Conservation (phyloP, 768 basidiomycete genomes). For the Pisolithus orientalis region DNA sequence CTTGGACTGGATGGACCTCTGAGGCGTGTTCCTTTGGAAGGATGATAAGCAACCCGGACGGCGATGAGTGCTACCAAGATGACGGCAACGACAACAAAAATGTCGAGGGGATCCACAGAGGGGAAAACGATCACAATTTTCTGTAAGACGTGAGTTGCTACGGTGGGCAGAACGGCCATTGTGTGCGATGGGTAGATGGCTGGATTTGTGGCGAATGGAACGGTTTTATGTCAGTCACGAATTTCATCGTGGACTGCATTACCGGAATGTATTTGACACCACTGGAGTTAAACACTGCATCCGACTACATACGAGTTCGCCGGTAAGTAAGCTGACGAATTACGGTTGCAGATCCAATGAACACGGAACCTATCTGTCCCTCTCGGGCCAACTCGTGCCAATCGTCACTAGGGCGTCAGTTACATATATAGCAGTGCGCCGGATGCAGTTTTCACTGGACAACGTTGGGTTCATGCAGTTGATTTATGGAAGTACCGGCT, state of each 20-base stretch:
- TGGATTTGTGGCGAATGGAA: not conserved
- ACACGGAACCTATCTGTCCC: too few relatives aligned
- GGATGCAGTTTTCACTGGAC: too few relatives aligned
- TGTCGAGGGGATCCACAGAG: not conserved
- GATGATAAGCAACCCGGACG: not conserved
- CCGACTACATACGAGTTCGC: too few relatives aligned
- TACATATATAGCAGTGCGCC: too few relatives aligned
- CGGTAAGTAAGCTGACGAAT: too few relatives aligned
- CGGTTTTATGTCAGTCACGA: not conserved
- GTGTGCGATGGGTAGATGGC: not conserved
- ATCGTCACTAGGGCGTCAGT: too few relatives aligned
- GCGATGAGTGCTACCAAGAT: slow-evolving; percentile 4
- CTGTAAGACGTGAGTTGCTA: not conserved
- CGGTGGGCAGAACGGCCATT: not conserved
- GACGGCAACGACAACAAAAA: not conserved
- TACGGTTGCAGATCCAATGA: too few relatives aligned
- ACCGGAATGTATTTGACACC: too few relatives aligned
- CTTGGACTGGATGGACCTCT: slow-evolving; percentile 16
- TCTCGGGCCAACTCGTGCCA: too few relatives aligned
- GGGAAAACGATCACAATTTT: not conserved
- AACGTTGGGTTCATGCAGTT: too few relatives aligned
- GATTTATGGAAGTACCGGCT: too few relatives aligned
- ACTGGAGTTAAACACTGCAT: too few relatives aligned
- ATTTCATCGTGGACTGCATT: not conserved
- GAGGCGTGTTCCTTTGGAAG: slow-evolving; percentile 15